Percentiles rank a stretch among this genome's conserved stretches.
phyloP scores from a whole-genome alignment of 208 protist genomes.

The Crithidia bombi region DNA sequence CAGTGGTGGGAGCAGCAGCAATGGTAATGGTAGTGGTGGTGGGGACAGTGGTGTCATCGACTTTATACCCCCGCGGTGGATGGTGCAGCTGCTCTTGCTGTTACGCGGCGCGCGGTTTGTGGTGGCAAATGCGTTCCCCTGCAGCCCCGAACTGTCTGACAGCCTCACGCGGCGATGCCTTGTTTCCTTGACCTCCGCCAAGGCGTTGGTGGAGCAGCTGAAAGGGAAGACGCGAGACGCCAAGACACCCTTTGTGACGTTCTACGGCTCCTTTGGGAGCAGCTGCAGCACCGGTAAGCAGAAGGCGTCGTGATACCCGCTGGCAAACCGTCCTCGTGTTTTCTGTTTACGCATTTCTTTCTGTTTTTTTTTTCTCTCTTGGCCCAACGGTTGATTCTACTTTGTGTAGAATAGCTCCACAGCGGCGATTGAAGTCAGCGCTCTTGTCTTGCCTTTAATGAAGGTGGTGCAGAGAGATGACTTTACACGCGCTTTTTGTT shows the following conservation, averaged over 20 bases:
- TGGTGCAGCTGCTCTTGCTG: conserved; percentile 65
- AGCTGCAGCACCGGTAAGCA: conserved; percentile 16
- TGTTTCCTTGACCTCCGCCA: conserved; percentile 41
- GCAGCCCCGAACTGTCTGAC: conserved; percentile 43
- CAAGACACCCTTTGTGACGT: conserved; percentile 39
- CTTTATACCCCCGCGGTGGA: conserved; percentile 35
- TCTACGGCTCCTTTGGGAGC: conserved; percentile 37
- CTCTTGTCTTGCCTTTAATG: too few relatives aligned
- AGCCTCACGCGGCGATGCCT: conserved; percentile 46
- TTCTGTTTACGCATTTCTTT: background rate
- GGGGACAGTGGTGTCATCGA: background rate
- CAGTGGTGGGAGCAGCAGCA: background rate
- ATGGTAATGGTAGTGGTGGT: background rate
- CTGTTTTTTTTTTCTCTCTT: conserved; percentile 16
- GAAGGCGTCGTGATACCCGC: conserved; percentile 19
- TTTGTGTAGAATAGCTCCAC: too few relatives aligned
- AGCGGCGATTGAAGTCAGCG: too few relatives aligned
- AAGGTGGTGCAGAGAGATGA: background rate
- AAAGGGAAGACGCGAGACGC: conserved; percentile 37
- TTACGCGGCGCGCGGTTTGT: conserved; percentile 69
- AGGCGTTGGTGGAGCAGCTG: conserved; percentile 42
- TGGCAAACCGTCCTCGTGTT: background rate
- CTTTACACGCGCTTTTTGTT: conserved; percentile 10
- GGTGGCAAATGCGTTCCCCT: conserved; percentile 45
- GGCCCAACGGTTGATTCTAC: too few relatives aligned